Evolutionary conservation across 129 eudicot genomes (phyloP), one percentile per base, ranked within the genome.

Genomic region (carrot (Daucus carota)): DNA sequence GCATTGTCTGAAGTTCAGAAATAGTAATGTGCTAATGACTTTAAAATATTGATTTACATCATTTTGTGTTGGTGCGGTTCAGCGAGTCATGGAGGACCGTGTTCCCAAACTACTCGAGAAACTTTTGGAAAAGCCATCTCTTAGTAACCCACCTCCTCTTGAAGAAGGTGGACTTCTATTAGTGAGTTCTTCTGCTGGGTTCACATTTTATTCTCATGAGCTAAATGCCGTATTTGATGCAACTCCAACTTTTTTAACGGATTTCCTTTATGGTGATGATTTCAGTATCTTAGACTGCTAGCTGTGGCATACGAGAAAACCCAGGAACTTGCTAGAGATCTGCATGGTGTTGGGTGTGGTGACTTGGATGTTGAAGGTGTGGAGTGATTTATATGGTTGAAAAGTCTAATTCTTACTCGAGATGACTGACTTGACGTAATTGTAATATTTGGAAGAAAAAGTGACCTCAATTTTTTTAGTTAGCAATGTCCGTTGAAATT

Each of bases 331-430:
- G 96, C 97, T 80, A 89, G 81, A 81, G 99, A 91, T 72, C 90
- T 91, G 77, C 90, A 90, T 62, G 84, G 85, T 67, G 97, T 95
- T 44, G 99, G 97, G 36, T 95, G 99, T 69, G 97, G 99, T 65
- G 99, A 95, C 88, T 95, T 95, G 92, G 99, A 95, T 78, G 87
- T 95, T 79, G 97, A 95, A 88, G 97, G 99, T 95, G 88, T 75
- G 57, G 40, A 43, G 42, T 54, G 54, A 63, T 44, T 57, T 63
- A 79, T 59, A n/a, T 70, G 65, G 36, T 26, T 33, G 38, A 36
- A 57, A 11, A 29, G 7, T n/a, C 71, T 42, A 40, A 31, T 41
- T 67, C 31, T 67, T 77, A 54, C 74, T 72, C 26, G 59, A 59
- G 29, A 75, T 71, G 22, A 63, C 70, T 50, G 18, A 68, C 73